Base-by-base conservation (phyloP, 75 land plant species). In the Sequoiadendron giganteum region DNA sequence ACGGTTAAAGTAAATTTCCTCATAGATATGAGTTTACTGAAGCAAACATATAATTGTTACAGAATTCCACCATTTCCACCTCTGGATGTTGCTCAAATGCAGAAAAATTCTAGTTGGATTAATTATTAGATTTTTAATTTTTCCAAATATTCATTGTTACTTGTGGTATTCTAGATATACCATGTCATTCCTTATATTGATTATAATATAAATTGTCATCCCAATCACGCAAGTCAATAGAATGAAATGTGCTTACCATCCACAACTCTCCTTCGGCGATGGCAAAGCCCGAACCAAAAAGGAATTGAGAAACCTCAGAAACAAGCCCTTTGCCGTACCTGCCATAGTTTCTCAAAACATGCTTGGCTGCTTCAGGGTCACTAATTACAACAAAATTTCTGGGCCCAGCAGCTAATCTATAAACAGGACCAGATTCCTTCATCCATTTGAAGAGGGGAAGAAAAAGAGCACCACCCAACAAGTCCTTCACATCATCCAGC, bases 241-340 rank as follows among this genome's bases (percentile, higher is more conserved):
- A 47, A 28, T n/a, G 11, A 75, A 75, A 34, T 13, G 14, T 82
- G 58, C 45, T 82, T 91, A 98, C 99, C 92, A 91, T 95, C 99
- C 99, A 98, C 43, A 96, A 94, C 15, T 92, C 78, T 68, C 99
- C 99, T 83, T 98, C 99, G 4, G 99, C 99, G 90, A 95, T 95
- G 84, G 99, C 99, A 79, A 98, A 98, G 13, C 99, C 99, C 9
- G 97, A 95, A 9, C 99, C 99, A 78, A 98, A 98, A 56, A 98
- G 87, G 86, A 98, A 98, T 92, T 98, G 96, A 8, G 99, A 92
- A 42, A 98, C 99, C 92, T 98, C 99, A 1, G 97, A 58, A 1
- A 98, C 99, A 48, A 98, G 93, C 6, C 99, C 99, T 81, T 98
- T 98, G 30, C 92, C 94, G 85, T 98, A 98, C 91, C 85, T 93